Conservation (phyloP, 2,329 filamentous ascomycete genomes). For the Fusarium neocosmosporiellum region DNA sequence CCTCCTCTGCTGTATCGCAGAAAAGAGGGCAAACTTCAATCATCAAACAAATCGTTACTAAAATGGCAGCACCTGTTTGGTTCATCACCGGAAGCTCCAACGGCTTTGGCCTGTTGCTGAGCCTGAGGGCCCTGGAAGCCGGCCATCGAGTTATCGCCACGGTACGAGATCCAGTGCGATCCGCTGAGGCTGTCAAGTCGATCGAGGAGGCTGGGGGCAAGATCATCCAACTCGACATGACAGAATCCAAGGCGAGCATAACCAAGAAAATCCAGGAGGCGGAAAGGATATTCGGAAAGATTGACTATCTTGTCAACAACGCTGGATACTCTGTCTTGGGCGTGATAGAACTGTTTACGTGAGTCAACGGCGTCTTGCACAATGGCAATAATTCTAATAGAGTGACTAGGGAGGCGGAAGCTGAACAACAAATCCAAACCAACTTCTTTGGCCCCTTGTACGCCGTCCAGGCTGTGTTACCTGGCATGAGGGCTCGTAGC, state of each 20-base stretch:
- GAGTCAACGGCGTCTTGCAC: conserved; percentile 1
- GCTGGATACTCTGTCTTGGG: conserved; percentile 54
- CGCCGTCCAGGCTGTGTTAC: conserved; percentile 59
- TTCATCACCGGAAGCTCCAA: conserved; percentile 41
- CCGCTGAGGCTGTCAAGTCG: conserved; percentile 25
- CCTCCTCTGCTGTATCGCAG: not conserved
- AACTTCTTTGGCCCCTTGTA: conserved; percentile 63
- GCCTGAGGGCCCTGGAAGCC: conserved; percentile 27
- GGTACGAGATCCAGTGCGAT: conserved; percentile 26
- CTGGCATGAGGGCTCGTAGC: conserved; percentile 55
- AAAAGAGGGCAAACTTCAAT: not conserved
- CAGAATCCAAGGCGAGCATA: conserved; percentile 40
- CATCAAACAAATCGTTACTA: not conserved
- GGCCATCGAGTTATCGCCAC: conserved; percentile 36
- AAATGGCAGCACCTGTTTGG: conserved; percentile 39
- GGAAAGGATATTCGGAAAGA: conserved; percentile 42
- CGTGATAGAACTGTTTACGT: conserved; percentile 42
- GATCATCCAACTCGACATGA: conserved; percentile 45
- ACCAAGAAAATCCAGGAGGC: conserved; percentile 37
- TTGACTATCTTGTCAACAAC: conserved; percentile 66
- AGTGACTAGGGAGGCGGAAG: conserved; percentile 50
- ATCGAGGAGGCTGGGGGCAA: conserved; percentile 41
- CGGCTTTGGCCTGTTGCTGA: conserved; percentile 37
- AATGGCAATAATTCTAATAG: conserved; percentile 2
- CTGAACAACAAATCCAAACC: conserved; percentile 55